Conservation (phyloP, 345 rosid genomes). For the Streptanthus diversifolius region DNA sequence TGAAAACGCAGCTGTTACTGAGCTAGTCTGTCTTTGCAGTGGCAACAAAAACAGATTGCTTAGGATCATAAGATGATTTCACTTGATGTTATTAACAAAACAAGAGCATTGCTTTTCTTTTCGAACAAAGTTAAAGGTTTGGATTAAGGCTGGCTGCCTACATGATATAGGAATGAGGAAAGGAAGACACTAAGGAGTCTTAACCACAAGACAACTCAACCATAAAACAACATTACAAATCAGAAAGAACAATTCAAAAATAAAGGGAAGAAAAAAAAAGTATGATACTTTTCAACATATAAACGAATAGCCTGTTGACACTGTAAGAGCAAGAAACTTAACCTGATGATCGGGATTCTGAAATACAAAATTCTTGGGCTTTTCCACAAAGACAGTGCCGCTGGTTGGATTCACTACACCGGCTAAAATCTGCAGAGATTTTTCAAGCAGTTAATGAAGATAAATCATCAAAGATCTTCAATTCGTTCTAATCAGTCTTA, state of each 20-base stretch:
- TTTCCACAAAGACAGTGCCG: slow-evolving; percentile 53
- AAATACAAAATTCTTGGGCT: slow-evolving; percentile 81
- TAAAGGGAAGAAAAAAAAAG: not conserved
- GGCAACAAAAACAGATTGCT: not conserved
- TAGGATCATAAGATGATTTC: not conserved
- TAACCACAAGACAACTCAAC: not conserved
- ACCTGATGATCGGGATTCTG: slow-evolving; percentile 98
- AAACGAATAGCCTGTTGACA: not conserved
- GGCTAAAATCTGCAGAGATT: slow-evolving; percentile 67
- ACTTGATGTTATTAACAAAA: not conserved
- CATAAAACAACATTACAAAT: not conserved
- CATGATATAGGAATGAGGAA: not conserved
- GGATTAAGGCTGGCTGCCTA: not conserved
- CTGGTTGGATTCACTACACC: slow-evolving; percentile 73
- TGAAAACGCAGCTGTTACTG: not conserved
- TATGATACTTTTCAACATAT: not conserved
- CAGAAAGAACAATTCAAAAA: not conserved
- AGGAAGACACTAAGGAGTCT: not conserved
- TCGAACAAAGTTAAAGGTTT: not conserved
- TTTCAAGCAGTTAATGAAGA: not conserved
- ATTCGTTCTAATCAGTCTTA: not conserved
- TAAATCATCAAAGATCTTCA: not conserved
- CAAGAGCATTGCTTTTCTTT: not conserved
- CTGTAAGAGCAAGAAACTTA: slow-evolving; percentile 9
- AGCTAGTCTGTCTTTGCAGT: not conserved